phyloP scores from a whole-genome alignment of 495 filamentous ascomycete species.

The Neurospora sublineolata region DNA sequence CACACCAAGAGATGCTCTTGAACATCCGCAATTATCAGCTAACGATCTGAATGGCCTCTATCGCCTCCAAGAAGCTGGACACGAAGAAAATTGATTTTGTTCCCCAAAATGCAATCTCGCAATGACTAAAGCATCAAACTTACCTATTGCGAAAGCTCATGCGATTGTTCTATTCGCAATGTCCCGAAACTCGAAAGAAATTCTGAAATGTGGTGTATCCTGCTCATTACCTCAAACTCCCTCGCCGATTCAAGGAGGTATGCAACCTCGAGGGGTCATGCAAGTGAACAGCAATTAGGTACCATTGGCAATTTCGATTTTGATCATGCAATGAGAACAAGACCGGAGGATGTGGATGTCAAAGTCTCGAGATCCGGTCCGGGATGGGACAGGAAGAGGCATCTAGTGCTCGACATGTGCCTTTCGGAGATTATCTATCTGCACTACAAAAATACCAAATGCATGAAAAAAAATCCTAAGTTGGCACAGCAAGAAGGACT shows the following conservation, averaged over 20 bases:
- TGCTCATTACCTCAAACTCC: background rate
- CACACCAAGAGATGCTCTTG: background rate
- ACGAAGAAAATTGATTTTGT: background rate
- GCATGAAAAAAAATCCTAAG: background rate
- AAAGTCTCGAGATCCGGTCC: background rate
- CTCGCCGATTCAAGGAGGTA: background rate
- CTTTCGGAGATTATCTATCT: background rate
- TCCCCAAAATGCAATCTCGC: background rate
- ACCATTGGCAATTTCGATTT: background rate
- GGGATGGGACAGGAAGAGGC: background rate
- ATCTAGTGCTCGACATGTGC: background rate
- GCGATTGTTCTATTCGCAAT: background rate
- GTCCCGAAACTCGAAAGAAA: background rate
- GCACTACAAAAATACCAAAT: background rate
- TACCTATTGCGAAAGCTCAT: background rate
- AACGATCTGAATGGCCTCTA: background rate
- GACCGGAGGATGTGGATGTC: background rate
- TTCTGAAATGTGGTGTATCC: background rate
- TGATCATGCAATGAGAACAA: background rate
- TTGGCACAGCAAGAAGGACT: background rate
- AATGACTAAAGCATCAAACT: background rate
- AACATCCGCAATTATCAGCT: background rate
- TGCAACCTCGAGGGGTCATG: background rate
- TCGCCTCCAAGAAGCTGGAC: background rate
- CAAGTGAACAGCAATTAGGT: background rate